These are phyloP conservation scores for Eragrostis nindensis DNA, from an alignment of 176 grass and related monocot genomes.

Conservation along the genomic window DNA sequence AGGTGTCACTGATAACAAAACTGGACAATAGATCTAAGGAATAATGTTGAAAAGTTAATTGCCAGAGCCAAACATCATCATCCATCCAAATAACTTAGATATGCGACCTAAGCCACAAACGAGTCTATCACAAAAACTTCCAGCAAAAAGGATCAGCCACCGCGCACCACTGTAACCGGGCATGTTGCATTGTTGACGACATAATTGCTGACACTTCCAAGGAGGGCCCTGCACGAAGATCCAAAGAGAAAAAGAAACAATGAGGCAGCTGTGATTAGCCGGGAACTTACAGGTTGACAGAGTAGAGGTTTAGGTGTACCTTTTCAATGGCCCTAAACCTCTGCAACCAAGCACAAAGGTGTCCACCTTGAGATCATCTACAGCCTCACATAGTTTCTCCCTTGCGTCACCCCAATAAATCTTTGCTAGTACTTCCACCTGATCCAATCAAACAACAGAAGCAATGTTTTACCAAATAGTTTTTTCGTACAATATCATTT, in stretches of 20 bases:
- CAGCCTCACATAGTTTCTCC: constrained; percentile 82
- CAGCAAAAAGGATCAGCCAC: constrained; percentile 30
- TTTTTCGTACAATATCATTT: constrained; percentile 16
- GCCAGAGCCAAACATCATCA: constrained; percentile 1
- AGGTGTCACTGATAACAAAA: background rate
- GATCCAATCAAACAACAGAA: constrained; percentile 14
- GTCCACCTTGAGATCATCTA: constrained; percentile 78
- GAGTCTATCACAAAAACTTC: background rate
- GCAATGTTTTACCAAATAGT: background rate
- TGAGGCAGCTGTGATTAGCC: constrained; percentile 27
- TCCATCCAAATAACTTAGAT: constrained; percentile 10
- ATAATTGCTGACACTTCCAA: constrained; percentile 96
- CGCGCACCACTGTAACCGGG: constrained; percentile 77
- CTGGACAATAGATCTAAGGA: background rate
- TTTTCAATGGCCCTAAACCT: constrained; percentile 79
- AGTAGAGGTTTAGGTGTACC: constrained; percentile 47
- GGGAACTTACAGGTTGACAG: background rate
- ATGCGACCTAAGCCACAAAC: background rate
- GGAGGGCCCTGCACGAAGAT: constrained; percentile 60
- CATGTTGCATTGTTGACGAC: constrained; percentile 72
- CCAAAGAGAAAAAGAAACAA: constrained; percentile 20
- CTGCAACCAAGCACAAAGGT: constrained; percentile 75
- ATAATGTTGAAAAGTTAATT: constrained; percentile 6
- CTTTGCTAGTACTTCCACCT: constrained; percentile 84
- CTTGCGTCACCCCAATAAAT: constrained; percentile 91